Conservation (phyloP, 495 filamentous ascomycete genomes). For the Aspergillus biplanus region DNA sequence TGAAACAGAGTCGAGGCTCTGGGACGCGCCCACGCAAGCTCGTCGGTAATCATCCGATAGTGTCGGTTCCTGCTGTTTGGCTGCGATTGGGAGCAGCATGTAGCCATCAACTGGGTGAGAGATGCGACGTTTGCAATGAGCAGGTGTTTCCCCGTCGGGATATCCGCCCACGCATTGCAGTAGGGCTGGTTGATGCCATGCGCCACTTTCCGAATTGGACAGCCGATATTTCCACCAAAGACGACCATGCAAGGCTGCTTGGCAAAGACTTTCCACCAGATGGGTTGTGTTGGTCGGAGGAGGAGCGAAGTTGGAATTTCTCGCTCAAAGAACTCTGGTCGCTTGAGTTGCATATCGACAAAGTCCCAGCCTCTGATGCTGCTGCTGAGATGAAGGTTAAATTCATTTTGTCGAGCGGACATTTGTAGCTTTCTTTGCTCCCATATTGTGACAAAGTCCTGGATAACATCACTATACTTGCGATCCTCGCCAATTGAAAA, state of each 20-base stretch:
- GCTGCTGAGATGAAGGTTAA: constrained; percentile 4
- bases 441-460: constrained; percentile 5
- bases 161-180: constrained; percentile 10
- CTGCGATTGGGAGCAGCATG: not conserved
- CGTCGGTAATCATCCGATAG: constrained; percentile 5
- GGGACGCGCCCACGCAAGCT: constrained; percentile 5
- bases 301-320: not conserved
- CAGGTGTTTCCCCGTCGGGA: constrained; percentile 5
- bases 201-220: constrained; percentile 8
- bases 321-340: not conserved
- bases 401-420: not conserved
- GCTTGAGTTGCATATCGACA: constrained; percentile 7
- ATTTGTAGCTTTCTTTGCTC: constrained; percentile 8
- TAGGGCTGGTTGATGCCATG: constrained; percentile 7
- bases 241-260: constrained; percentile 9
- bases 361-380: constrained; percentile 10
- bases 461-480: constrained; percentile 1
- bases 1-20: constrained; percentile 3
- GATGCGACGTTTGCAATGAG: constrained; percentile 1
- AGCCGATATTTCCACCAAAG: constrained; percentile 9
- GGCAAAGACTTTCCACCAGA: constrained; percentile 5
- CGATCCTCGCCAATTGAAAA: not conserved
- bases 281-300: not conserved
- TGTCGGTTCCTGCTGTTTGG: not conserved
- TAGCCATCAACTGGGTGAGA: not conserved